phyloP scores from a whole-genome alignment of 2,329 filamentous ascomycete species.

The Drechslerella dactyloides region DNA sequence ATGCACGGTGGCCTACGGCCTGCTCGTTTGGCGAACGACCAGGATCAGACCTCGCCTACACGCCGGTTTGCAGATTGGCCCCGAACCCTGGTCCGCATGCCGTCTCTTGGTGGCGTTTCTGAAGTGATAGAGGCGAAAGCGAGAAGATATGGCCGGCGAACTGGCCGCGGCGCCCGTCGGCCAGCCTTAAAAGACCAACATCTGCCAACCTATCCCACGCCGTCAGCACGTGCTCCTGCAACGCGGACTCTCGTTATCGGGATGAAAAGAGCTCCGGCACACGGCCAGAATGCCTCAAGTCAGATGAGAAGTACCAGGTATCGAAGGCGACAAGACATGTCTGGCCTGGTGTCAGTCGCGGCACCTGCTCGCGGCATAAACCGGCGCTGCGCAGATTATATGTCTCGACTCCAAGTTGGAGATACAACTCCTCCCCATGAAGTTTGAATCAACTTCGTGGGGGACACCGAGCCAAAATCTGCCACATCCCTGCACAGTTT shows the following conservation, averaged over 20 bases:
- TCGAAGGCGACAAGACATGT: background rate
- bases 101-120: constrained; percentile 13
- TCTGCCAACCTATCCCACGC: constrained; percentile 31
- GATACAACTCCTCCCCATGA: too few species aligned
- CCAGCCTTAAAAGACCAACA: constrained; percentile 11
- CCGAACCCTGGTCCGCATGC: constrained; percentile 29
- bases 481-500: background rate
- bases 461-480: background rate
- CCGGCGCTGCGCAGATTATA: background rate
- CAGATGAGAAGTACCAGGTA: too few species aligned
- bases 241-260: background rate
- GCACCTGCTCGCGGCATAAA: too few species aligned
- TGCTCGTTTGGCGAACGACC: background rate
- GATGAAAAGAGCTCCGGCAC: constrained; percentile 11
- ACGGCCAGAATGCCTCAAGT: background rate
- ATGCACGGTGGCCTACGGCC: constrained; percentile 5
- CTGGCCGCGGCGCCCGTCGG: constrained; percentile 48
- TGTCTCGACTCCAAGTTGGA: background rate
- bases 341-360: background rate
- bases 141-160: constrained; percentile 20
- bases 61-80: too few species aligned
- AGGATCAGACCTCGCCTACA: background rate
- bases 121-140: constrained; percentile 14
- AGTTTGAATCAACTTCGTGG: background rate
- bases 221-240: constrained; percentile 26